These are phyloP conservation scores for Mycena haematopus DNA, from an alignment of 768 basidiomycete genomes.

Conservation along the genomic window DNA sequence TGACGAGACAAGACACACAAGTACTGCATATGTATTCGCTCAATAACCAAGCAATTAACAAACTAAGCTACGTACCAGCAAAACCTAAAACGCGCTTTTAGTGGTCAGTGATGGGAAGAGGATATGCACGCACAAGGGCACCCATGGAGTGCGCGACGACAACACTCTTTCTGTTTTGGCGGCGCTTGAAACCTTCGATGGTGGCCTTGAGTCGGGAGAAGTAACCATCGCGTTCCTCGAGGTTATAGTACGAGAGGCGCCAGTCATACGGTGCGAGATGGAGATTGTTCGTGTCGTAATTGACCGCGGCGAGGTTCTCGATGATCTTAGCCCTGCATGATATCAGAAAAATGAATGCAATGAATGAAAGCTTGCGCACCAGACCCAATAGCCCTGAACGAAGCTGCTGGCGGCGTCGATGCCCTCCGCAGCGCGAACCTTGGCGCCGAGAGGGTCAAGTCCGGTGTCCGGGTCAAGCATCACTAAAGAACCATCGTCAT, in stretches of 20 bases:
- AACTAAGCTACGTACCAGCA: conserved; percentile 51
- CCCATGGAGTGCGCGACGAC: conserved; percentile 91
- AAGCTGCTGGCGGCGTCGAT: conserved; percentile 88
- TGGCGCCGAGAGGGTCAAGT: conserved; percentile 84
- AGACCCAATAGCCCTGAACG: conserved; percentile 94
- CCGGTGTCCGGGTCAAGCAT: conserved; percentile 92
- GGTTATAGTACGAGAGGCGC: conserved; percentile 86
- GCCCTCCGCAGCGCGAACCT: conserved; percentile 91
- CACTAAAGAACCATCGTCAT: too few species aligned
- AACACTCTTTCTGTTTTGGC: conserved; percentile 80
- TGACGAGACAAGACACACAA: conserved; percentile 62
- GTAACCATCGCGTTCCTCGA: conserved; percentile 91
- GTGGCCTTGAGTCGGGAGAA: conserved; percentile 82
- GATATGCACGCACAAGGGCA: conserved; percentile 58
- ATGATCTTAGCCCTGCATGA: conserved; percentile 82
- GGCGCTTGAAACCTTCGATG: conserved; percentile 80
- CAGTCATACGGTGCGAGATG: conserved; percentile 90
- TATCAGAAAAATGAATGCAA: conserved; percentile 6
- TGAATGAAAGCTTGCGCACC: conserved; percentile 49
- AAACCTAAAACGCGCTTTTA: conserved; percentile 39
- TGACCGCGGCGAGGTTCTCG: conserved; percentile 91
- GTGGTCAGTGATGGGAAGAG: neutral
- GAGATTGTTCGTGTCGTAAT: conserved; percentile 92
- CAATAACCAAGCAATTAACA: neutral
- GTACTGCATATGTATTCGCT: conserved; percentile 62